Evolutionary conservation across 441 rosid species (phyloP), one percentile per base, ranked within the genome.

Genomic region (Corymbia calophylla): DNA sequence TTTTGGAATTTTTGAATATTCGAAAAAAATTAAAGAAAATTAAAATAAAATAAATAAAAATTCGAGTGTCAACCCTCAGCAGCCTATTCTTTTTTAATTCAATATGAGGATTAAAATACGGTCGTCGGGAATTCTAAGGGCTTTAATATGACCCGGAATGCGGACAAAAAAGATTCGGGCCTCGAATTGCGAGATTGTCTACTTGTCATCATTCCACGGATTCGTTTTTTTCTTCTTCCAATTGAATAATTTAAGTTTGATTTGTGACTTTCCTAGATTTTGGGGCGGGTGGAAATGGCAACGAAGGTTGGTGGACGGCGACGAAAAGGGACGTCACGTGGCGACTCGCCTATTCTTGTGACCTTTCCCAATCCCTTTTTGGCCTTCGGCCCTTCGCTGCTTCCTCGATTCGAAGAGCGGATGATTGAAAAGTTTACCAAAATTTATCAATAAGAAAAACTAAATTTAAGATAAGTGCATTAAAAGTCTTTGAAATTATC

Each of bases 111-210:
- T 35, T 6, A 35, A 9, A 0, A 9, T 35, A 35, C 27, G 15
- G 12, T 1, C 44, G 44, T 39, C 0, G 4, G 47, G 19, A 18
- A 70, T 8, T 18, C 47, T 18, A 18, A 39, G 48, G 47, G 2
- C 27, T 70, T 66, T 17, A 66, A 31, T 31, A 31, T 9, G 77
- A 35, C 66, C 8, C 31, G 0, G 5, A 60, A 27, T 60, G 31
- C 31, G 16, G 31, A 60, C 66, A 27, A 60, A 60, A 60, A 64
- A 58, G 64, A 58, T 58, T 58, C 64, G 14, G 6, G 7, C 15
- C 14, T 0, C 64, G 2, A 39, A 2, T 4, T 58, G 64, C 29
- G n/a, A 58, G 64, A 58, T 58, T 1, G 7, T 25, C 0, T 0
- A 58, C 44, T 58, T 25, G 64, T 58, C n/a, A 29, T 58, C 64